Conservation (phyloP, 257 asterid species). For the Phtheirospermum japonicum region DNA sequence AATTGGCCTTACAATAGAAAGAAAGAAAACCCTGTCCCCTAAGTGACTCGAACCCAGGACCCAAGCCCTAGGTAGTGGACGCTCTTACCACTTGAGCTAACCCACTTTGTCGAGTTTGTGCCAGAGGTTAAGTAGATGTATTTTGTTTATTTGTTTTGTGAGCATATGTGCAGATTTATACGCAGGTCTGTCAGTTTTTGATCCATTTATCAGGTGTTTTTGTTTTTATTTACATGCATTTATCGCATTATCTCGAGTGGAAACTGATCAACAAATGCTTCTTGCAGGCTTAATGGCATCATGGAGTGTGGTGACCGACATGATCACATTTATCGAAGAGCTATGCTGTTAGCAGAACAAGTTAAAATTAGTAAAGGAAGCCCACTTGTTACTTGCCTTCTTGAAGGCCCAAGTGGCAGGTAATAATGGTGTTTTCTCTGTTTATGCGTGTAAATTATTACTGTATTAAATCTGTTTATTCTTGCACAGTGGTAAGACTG, state of each 20-base stretch:
- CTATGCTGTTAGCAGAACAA: slow-evolving; percentile 87
- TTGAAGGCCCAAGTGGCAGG: slow-evolving; percentile 99
- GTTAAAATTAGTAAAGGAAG: slow-evolving; percentile 89
- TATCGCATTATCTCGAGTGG: slow-evolving; percentile 15
- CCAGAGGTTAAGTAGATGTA: background rate
- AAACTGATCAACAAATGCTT: slow-evolving; percentile 29
- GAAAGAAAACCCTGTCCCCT: no score
- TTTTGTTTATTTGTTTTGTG: background rate
- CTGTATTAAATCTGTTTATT: slow-evolving; percentile 22
- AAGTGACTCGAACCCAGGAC: no score
- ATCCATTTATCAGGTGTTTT: slow-evolving; percentile 15
- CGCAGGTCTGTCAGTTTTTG: slow-evolving; percentile 14
- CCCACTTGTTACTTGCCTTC: slow-evolving; percentile 87
- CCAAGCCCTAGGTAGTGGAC: no score
- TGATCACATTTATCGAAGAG: slow-evolving; percentile 68
- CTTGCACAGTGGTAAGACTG: slow-evolving; percentile 87
- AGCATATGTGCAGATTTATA: slow-evolving; percentile 1
- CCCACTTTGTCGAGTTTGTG: background rate
- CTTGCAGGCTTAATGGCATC: slow-evolving; percentile 75
- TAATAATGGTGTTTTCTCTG: slow-evolving; percentile 29
- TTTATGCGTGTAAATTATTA: slow-evolving; percentile 21
- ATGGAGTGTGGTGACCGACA: slow-evolving; percentile 81
- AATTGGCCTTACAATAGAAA: no score
- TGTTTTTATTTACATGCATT: slow-evolving; percentile 15
- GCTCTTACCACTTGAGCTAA: no score